Base-by-base conservation (phyloP, 1,284 basidiomycete species). In the Coriolopsis trogii region DNA sequence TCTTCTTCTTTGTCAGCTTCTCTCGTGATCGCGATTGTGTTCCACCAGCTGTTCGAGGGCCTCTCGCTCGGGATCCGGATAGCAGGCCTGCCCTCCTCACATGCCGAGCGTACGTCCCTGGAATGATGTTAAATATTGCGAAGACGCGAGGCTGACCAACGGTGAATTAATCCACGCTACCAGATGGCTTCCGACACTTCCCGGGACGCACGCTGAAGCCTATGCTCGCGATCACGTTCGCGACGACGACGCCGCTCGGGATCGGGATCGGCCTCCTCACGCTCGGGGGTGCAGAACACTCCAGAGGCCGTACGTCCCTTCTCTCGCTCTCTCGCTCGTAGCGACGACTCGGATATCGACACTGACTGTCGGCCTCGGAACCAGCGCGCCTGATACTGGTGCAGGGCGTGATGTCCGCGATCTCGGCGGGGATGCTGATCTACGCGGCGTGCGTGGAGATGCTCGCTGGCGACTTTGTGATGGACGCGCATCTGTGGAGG, bases 41-140 rank as follows among this genome's bases (percentile, higher is more conserved):
- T 91, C 65, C 89, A 91, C 63, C 89, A 91, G 63, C 71, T 91
- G 8, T 91, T 91, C 60, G 89, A 91, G 63, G 89, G 89, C 0
- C 75, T 91, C 7, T 89, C 87, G 1, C 75, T 91, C 20, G 89
- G 89, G 4, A 87, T 90, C 46, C 78, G 89, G 16, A 89, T 91
- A 61, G 82, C 89, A 2, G 75, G 78, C 0, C 73, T 91, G 4
- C 85, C 85, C 0, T 69, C 76, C 0, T 49, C 70, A 47, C 55
- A 63, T n/a, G 42, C 53, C 10, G 53, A 56, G 31, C 63, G 61
- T 51, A 36, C 51, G 55, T 62, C 21, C 38, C 10, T 8, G 12
- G 21, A 34, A 16, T 37, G 7, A n/a, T 13, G 15, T 16, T 6
- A 6, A 6, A 16, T 36, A 18, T 20, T 36, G 16, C 15, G 15